A percentile compares a stretch with the other conserved stretches of the same genome.
Evolutionary conservation across 2,329 filamentous ascomycete genomes (phyloP).

Genomic region (Phialophora tarda): DNA sequence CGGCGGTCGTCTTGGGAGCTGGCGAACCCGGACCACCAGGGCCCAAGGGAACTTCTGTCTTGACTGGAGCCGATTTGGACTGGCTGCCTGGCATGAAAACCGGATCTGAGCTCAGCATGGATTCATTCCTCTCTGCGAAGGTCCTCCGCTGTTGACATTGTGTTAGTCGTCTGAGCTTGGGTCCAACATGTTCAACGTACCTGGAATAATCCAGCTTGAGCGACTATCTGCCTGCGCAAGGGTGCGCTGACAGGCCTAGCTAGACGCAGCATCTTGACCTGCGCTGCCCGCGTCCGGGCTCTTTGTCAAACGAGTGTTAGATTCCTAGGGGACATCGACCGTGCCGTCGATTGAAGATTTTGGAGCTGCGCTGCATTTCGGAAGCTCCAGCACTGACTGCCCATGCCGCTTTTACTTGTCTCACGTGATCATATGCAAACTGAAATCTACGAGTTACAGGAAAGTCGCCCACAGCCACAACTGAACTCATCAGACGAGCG

Average conservation of each 20-base stretch:
- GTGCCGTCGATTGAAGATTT: conserved; percentile 22
- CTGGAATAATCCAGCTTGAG: conserved; percentile 31
- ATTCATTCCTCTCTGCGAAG: conserved; percentile 37
- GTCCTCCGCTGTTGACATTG: conserved; percentile 29
- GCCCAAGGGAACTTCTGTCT: conserved; percentile 35
- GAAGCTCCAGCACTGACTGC: conserved; percentile 12
- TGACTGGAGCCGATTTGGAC: conserved; percentile 29
- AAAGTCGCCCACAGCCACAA: neutral
- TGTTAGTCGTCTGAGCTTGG: conserved; percentile 30
- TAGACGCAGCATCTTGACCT: conserved; percentile 38
- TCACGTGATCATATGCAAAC: conserved; percentile 1
- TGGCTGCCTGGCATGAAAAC: conserved; percentile 31
- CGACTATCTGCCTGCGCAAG: conserved; percentile 36
- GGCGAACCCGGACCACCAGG: conserved; percentile 33
- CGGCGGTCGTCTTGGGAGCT: conserved; percentile 35
- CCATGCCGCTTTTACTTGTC: conserved; percentile 17
- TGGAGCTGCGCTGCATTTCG: conserved; percentile 16
- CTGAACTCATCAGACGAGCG: neutral
- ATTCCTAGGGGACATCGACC: neutral
- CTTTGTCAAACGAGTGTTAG: conserved; percentile 23
- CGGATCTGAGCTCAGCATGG: conserved; percentile 38
- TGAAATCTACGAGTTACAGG: neutral
- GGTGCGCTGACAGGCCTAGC: conserved; percentile 33
- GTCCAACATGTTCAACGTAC: conserved; percentile 29
- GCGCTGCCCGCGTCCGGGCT: conserved; percentile 28